Conservation (phyloP, 176 grass and related monocot genomes). For the Oryza glumipatula region DNA sequence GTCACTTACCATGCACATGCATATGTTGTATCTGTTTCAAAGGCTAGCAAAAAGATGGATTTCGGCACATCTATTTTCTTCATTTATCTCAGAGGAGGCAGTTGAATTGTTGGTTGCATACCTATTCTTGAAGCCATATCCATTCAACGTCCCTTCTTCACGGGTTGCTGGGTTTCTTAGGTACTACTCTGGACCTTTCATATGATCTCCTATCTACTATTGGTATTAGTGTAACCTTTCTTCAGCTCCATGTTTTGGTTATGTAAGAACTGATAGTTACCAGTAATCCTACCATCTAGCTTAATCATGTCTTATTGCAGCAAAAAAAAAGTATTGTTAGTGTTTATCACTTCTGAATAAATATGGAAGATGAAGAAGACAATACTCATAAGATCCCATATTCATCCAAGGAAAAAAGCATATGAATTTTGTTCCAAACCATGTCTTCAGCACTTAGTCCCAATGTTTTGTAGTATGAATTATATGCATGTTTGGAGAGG, state of each 20-base stretch:
- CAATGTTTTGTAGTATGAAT: background rate
- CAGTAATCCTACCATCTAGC: background rate
- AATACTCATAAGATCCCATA: background rate
- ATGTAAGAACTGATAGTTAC: slow-evolving; percentile 17
- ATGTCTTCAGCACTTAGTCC: background rate
- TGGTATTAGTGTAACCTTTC: slow-evolving; percentile 3
- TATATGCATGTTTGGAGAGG: slow-evolving; percentile 14
- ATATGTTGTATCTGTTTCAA: slow-evolving; percentile 45
- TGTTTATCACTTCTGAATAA: slow-evolving; percentile 3
- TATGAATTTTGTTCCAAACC: slow-evolving; percentile 16
- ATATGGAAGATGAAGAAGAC: background rate
- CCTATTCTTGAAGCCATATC: slow-evolving; percentile 89
- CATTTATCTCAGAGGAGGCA: slow-evolving; percentile 82
- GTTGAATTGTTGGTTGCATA: slow-evolving; percentile 90
- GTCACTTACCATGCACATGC: slow-evolving; percentile 2
- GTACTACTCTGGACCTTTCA: slow-evolving; percentile 48
- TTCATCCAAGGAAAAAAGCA: slow-evolving; percentile 1
- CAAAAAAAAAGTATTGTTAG: background rate
- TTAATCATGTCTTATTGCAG: slow-evolving; percentile 18
- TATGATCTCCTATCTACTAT: slow-evolving; percentile 14
- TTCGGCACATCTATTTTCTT: slow-evolving; percentile 93
- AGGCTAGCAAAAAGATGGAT: slow-evolving; percentile 97
- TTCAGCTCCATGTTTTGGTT: slow-evolving; percentile 8
- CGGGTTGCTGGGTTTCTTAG: slow-evolving; percentile 87
- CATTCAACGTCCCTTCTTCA: slow-evolving; percentile 77